Conservation (phyloP, 2,329 filamentous ascomycete species). For the Laburnicola sp. region DNA sequence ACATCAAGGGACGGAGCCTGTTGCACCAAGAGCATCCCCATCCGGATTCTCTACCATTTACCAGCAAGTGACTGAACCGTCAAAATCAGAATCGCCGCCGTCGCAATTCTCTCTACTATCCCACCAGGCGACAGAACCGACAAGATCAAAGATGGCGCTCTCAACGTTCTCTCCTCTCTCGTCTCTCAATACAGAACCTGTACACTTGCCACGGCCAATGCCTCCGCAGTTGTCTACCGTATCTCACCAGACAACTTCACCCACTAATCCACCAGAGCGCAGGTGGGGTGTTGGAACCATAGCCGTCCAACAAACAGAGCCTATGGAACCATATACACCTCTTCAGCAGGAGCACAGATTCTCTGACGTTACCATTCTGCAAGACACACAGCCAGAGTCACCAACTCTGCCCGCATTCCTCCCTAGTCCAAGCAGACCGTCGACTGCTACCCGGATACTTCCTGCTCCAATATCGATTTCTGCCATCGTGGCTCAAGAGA, state of each 20-base stretch:
- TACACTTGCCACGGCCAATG: slow-evolving; percentile 12
- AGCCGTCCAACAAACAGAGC: slow-evolving; percentile 34
- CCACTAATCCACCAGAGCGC: slow-evolving; percentile 24
- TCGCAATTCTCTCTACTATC: slow-evolving; percentile 27
- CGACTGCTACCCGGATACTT: slow-evolving; percentile 30
- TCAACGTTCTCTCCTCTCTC: slow-evolving; percentile 9
- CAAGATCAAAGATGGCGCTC: background rate
- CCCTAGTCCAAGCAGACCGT: slow-evolving; percentile 37
- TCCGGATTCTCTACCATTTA: slow-evolving; percentile 3
- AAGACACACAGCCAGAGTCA: slow-evolving; percentile 41
- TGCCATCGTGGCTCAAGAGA: slow-evolving; percentile 31
- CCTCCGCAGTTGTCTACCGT: slow-evolving; percentile 12
- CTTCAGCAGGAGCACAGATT: slow-evolving; percentile 20
- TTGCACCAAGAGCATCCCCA: slow-evolving; percentile 1
- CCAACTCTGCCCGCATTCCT: slow-evolving; percentile 39
- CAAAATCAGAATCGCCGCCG: slow-evolving; percentile 14
- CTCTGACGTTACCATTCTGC: slow-evolving; percentile 35
- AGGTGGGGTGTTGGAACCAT: slow-evolving; percentile 25
- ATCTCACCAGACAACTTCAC: slow-evolving; percentile 15
- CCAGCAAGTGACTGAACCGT: slow-evolving; percentile 30
- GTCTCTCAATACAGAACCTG: slow-evolving; percentile 21
- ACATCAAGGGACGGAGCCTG: slow-evolving; percentile 31
- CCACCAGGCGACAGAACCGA: slow-evolving; percentile 28
- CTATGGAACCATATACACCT: slow-evolving; percentile 19
- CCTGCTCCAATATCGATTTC: slow-evolving; percentile 29